Evolutionary conservation across 371 early-diverging fungal genomes (phyloP), one percentile per base, ranked within the genome.

Genomic region (Neoconidiobolus thromboides): DNA sequence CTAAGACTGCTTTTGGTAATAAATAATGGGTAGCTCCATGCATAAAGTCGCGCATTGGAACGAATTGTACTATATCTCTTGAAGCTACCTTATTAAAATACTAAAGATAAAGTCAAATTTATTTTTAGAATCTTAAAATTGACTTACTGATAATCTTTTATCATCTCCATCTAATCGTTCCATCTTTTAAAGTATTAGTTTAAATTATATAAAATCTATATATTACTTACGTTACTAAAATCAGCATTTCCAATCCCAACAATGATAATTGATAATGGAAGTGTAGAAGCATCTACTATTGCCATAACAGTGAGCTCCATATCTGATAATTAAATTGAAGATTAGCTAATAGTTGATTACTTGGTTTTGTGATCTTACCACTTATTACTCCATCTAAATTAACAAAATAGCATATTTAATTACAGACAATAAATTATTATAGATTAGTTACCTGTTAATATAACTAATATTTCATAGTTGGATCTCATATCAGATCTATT

Each of bases 1-100:
- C 68, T 52, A 71, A 55, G 10, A 71, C 71, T 3, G 68, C 71
- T 48, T 67, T 69, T 2, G 71, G 68, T 12, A 71, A 47, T 0
- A 62, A 62, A 14, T 67, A 62, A 5, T 56, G 15, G 9, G 63
- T 62, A 41, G 63, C 62, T 5, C 63, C 64, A 2, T 61, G 37
- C 58, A 64, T 63, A 55, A 72, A 67, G 7, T 70, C 71, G 1
- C 69, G 62, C 61, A 75, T 64, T 2, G 76, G 68, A 36, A 77
- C 77, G 63, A 77, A 77, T 63, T 77, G 77, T 46, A 77, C 77
- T 57, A 74, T 74, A 60, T 77, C 77, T 41, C 77, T 72, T 48
- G 64, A 65, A 67, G 67, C 66, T 7, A 48, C 57, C 50, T 36
- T 44, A 39, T 26, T 26, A 49, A 12, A 26, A 14, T 14, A 49